Base-by-base conservation (phyloP, 768 basidiomycete species). In the Pholiota microspora region DNA sequence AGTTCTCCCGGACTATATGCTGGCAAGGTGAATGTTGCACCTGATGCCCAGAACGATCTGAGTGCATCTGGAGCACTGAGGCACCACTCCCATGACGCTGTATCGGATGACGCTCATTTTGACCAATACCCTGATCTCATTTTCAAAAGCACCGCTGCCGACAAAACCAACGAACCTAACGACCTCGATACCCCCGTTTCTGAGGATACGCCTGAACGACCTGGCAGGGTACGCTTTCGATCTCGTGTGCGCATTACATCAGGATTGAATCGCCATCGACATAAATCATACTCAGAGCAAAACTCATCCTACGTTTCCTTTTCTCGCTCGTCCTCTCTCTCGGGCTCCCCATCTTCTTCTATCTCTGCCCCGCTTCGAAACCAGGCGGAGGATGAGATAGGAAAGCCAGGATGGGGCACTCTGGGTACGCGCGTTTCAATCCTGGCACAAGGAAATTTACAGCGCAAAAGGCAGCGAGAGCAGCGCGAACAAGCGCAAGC, bases 361-460 rank as follows among this genome's bases (percentile, higher is more conserved):
- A 86, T 93, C 58, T 92, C 90, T 34, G 91, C 80, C 1, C 92
- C 91, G 15, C 75, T 93, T 21, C 87, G 84, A 45, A 79, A 83
- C 24, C 78, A 75, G 56, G 70, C 70, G 12, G 72, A 83, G 53
- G 76, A 80, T 47, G 77, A 74, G 35, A 61, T 70, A 12, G 67
- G 69, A 38, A 75, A 72, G 55, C 77, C 79, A 2, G 77, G 77
- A 1, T 89, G 83, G 81, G 83, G 78, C 4, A 81, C 86, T 4
- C 71, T 89, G 16, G 84, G 83, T 8, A 77, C 74, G 64, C 79
- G 87, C 45, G 77, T 88, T 21, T 60, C 66, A 4, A 62, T 76
- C 18, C 64, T 78, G 21, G 70, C 73, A 3, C 64, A 61, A 42
- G 61, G 68, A 27, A 66, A 64, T 54, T 31, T 54, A 49, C 53